Evolutionary conservation across 129 eudicot species (phyloP), one percentile per base, ranked within the genome.

Genomic region (Chrysanthemum seticuspe): DNA sequence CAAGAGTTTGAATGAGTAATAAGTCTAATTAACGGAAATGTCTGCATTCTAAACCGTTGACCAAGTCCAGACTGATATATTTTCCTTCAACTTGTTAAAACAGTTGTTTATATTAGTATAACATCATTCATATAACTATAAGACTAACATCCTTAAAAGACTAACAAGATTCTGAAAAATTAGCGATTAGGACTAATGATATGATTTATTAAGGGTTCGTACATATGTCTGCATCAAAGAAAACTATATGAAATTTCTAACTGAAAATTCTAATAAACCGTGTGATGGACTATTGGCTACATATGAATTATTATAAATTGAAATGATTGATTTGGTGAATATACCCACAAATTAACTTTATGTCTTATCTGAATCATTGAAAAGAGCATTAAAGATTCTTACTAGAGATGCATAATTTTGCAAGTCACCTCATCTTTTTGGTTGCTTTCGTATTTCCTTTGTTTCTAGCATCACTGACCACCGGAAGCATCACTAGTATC

Each of bases 381-480:
- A 72, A 49, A 40, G 3, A 21, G 10, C 11, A 34, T 15, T 4
- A 21, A 10, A 53, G 29, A 65, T 19, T 62, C 66, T 31, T 56
- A 0, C 65, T 3, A 31, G 36, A 56, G 34, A 78, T 72, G 78
- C 50, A 56, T 65, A 47, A 2, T 18, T 72, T 66, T 65, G 15
- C 29, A 55, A 65, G 68, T 65, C 31, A 65, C 74, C 19, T 65
- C 6, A 45, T 58, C 48, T 47, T 55, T 14, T 71, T 55, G 47
- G 19, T 19, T 76, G 62, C 62, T 48, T 62, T 72, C 64, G 68
- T 11, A 11, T 62, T 67, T 15, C 23, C 45, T 13, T 80, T 57
- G 67, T 58, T 58, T 74, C 73, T 71, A 78, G 74, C 82, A 65
- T 53, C 73, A 56, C 21, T 13, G 10, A 72, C 25, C 68, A 56